Conservation (phyloP, 2,329 filamentous ascomycete species). For the Cladosporium halotolerans region DNA sequence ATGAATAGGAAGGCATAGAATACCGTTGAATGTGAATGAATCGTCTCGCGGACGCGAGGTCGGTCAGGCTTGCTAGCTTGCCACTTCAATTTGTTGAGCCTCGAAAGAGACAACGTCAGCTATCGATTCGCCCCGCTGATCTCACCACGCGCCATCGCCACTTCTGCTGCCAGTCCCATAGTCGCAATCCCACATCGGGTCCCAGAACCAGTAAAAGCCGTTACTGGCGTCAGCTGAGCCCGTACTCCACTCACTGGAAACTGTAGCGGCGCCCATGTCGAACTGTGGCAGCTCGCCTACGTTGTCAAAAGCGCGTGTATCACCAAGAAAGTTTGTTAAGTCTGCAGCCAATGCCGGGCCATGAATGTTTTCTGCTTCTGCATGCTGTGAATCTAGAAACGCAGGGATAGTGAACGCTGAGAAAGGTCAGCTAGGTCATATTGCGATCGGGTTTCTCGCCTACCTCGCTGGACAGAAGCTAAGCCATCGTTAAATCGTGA, state of each 20-base stretch:
- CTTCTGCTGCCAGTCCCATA: not conserved
- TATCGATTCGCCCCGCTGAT: too few species aligned
- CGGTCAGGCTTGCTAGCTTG: too few species aligned
- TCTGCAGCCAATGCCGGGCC: not conserved
- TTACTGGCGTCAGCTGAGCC: not conserved
- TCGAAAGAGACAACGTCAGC: too few species aligned
- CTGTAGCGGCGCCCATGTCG: not conserved
- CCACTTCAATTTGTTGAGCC: too few species aligned
- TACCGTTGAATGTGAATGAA: too few species aligned
- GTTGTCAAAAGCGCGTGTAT: not conserved
- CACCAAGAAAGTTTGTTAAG: not conserved
- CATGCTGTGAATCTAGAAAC: not conserved
- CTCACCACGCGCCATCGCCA: too few species aligned
- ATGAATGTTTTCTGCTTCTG: not conserved
- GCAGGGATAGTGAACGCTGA: not conserved
- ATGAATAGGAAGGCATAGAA: too few species aligned
- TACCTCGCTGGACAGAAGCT: conserved; percentile 11
- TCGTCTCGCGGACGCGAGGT: too few species aligned
- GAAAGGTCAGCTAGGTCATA: not conserved
- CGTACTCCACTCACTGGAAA: not conserved
- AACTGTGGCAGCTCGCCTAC: not conserved
- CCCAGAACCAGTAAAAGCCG: conserved; percentile 12
- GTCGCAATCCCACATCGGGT: conserved; percentile 9
- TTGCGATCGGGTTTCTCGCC: too few species aligned
- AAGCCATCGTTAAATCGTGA: not conserved